These are phyloP conservation scores for Alternaria longipes DNA, from an alignment of 2,329 filamentous ascomycete species.

Conservation along the genomic window DNA sequence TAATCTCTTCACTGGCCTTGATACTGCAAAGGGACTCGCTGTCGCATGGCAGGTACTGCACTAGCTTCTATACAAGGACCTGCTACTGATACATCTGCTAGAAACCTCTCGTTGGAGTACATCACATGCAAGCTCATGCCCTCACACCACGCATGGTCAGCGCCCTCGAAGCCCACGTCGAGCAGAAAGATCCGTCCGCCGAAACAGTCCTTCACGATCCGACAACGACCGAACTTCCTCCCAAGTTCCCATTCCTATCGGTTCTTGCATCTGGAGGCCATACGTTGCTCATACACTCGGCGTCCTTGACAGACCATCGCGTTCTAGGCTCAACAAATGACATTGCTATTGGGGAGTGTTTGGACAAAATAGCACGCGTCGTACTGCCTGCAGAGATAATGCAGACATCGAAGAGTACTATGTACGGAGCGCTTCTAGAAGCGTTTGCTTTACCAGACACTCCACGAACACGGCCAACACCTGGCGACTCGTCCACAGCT, in stretches of 20 bases:
- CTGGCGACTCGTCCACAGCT: not conserved
- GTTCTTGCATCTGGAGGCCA: constrained; percentile 93
- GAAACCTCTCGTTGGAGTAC: constrained; percentile 82
- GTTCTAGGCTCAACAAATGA: constrained; percentile 79
- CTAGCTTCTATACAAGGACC: not conserved
- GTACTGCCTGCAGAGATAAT: constrained; percentile 73
- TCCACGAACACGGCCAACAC: constrained; percentile 7
- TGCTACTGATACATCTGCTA: constrained; percentile 17
- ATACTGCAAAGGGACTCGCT: constrained; percentile 86
- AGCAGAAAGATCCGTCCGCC: not conserved
- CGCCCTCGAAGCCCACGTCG: constrained; percentile 60
- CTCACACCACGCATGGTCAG: constrained; percentile 81
- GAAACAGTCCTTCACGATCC: not conserved
- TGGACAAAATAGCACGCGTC: constrained; percentile 85
- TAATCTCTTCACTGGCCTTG: constrained; percentile 79
- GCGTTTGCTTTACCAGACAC: constrained; percentile 74
- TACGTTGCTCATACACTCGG: constrained; percentile 82
- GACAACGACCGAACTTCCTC: constrained; percentile 42
- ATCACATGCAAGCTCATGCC: constrained; percentile 98
- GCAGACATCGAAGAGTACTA: constrained; percentile 66
- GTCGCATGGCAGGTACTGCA: constrained; percentile 72
- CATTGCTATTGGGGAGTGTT: constrained; percentile 85
- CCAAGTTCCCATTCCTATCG: constrained; percentile 83
- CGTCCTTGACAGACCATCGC: constrained; percentile 71
- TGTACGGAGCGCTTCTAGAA: constrained; percentile 85